A percentile compares a stretch with the other conserved stretches of the same genome.
Conservation (phyloP, 192 early-diverging fungal species). For the Backusella sp. region DNA sequence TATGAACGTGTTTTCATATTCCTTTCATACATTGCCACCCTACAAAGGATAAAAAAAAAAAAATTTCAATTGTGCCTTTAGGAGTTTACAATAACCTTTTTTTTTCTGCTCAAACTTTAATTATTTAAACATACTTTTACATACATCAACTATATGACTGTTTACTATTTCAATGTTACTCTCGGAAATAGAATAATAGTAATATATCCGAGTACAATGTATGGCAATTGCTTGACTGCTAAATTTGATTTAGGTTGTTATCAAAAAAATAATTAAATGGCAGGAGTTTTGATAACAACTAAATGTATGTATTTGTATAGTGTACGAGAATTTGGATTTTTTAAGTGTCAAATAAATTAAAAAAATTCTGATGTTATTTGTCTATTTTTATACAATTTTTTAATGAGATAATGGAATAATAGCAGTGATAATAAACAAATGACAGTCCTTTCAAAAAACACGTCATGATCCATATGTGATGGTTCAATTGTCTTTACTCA, state of each 20-base stretch:
- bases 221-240: neutral
- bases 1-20: neutral
- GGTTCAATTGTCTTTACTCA: too few relatives aligned
- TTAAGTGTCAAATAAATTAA: too few relatives aligned
- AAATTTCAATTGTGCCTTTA: neutral
- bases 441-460: too few relatives aligned
- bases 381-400: too few relatives aligned
- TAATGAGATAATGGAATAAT: too few relatives aligned
- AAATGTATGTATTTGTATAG: too few relatives aligned
- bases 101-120: neutral
- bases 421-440: too few relatives aligned
- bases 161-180: neutral
- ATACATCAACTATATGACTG: neutral
- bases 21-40: neutral
- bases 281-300: neutral
- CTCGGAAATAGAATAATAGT: neutral
- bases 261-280: neutral
- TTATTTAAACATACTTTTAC: neutral
- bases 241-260: neutral
- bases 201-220: neutral
- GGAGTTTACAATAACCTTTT: neutral
- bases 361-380: too few relatives aligned
- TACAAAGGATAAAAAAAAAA: neutral
- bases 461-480: too few relatives aligned
- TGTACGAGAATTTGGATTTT: too few relatives aligned